Evolutionary conservation across 129 eudicot genomes (phyloP), one percentile per base, ranked within the genome.

Genomic region (Tanacetum coccineum): DNA sequence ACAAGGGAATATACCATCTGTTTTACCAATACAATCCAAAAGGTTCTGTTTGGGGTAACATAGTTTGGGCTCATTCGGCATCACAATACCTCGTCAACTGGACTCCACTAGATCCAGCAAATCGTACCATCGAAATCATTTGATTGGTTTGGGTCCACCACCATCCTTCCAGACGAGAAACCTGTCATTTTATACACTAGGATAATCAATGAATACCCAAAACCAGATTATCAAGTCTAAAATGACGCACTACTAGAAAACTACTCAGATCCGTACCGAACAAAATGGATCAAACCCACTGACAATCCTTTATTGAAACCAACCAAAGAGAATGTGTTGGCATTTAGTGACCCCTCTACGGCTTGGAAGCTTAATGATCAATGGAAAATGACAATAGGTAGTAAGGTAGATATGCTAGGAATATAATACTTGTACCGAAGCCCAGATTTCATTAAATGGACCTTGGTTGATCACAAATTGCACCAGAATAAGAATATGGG

Each of bases 11-110:
- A 13, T 90, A 87, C 49, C 97, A 90, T 67, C 59, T 84, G 1
- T 90, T 90, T 42, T 90, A 86, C 50, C 97, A 90, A 64, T 80
- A 84, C 78, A 90, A 84, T 74, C 88, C 97, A 9, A 74, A 80
- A 54, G 89, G 95, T 7, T 81, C 89, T 0, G 86, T 78, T 0
- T 87, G 89, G 89, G 95, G 95, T 20, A 87, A 90, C 73, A 82
- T 87, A 13, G 84, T 84, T 13, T 90, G 97, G 97, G 97, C 85
- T 15, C 95, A 90, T 61, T 87, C 97, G 0, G 78, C 82, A 0
- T 90, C 97, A 2, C 61, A 53, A 21, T 95, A 90, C 81, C 13
- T 90, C 53, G 78, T 90, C 58, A 90, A 90, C 68, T 90, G 97
- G 95, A 64, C 44, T 1, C 64, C 76, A 20, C 51, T 87, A 5